phyloP scores from a whole-genome alignment of 139 green algal genomes.

The Picochlorum costavermella region DNA sequence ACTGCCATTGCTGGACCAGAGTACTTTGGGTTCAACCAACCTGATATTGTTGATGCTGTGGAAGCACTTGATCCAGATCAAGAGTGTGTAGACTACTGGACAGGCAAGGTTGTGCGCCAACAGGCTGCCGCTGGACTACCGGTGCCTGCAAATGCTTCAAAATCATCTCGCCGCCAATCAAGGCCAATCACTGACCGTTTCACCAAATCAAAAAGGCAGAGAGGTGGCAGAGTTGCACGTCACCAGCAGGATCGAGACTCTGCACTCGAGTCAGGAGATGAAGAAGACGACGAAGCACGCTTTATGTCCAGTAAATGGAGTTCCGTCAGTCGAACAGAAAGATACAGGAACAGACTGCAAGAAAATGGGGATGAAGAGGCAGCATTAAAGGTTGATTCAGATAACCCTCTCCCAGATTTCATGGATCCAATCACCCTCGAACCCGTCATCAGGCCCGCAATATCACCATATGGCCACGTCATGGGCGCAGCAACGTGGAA shows the following conservation, averaged over 20 bases:
- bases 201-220: neutral
- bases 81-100: constrained; percentile 66
- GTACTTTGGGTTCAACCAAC: constrained; percentile 89
- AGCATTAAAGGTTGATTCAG: constrained; percentile 17
- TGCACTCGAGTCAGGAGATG: constrained; percentile 7
- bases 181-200: neutral
- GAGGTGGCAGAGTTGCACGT: neutral
- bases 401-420: constrained; percentile 64
- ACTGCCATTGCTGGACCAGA: constrained; percentile 89
- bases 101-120: constrained; percentile 44
- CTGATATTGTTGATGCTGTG: constrained; percentile 56
- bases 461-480: constrained; percentile 79
- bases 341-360: constrained; percentile 62
- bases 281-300: constrained; percentile 30
- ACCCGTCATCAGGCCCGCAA: constrained; percentile 66
- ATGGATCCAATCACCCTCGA: constrained; percentile 69
- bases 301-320: constrained; percentile 61
- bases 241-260: constrained; percentile 7
- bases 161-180: neutral
- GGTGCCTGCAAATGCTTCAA: neutral
- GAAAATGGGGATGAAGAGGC: constrained; percentile 39
- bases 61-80: constrained; percentile 70
- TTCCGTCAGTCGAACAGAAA: constrained; percentile 46
- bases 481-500: constrained; percentile 87
- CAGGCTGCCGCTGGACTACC: constrained; percentile 33